Evolutionary conservation across 1,139 yeast genomes (phyloP).

Genomic region (Candida mesenterica): DNA sequence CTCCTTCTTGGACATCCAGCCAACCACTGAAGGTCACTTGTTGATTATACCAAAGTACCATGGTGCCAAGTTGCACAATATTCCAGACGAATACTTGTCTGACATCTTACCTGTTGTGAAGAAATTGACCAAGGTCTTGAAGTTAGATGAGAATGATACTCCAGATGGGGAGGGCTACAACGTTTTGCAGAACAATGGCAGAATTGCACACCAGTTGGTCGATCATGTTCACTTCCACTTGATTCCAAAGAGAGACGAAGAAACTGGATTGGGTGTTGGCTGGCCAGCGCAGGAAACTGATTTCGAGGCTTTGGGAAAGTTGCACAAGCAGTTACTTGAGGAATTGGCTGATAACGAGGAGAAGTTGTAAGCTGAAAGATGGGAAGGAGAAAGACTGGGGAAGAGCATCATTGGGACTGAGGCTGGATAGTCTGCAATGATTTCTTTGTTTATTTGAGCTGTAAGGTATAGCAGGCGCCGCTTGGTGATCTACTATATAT

Average conservation of each 20-base stretch:
- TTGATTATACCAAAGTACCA: slow-evolving; percentile 88
- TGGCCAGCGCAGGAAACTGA: slow-evolving; percentile 89
- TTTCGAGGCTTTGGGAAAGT: slow-evolving; percentile 62
- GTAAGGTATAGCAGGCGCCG: no score
- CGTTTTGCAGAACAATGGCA: slow-evolving; percentile 86
- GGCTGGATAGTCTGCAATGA: neutral
- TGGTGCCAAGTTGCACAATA: slow-evolving; percentile 86
- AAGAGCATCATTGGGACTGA: no score
- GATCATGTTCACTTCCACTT: slow-evolving; percentile 96
- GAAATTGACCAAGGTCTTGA: slow-evolving; percentile 72
- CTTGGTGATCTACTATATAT: no score
- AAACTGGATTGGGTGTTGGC: slow-evolving; percentile 77
- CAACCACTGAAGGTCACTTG: slow-evolving; percentile 85
- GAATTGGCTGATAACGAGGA: slow-evolving; percentile 42
- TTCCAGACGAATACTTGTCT: slow-evolving; percentile 85
- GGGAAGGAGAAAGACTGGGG: no score
- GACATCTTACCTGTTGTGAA: slow-evolving; percentile 87
- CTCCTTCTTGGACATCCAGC: slow-evolving; percentile 90
- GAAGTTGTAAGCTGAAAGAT: slow-evolving; percentile 20
- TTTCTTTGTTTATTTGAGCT: no score
- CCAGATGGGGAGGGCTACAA: slow-evolving; percentile 84
- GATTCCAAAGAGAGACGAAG: slow-evolving; percentile 76
- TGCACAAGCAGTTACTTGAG: slow-evolving; percentile 60
- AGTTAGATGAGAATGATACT: slow-evolving; percentile 50
- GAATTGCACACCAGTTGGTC: slow-evolving; percentile 90